A percentile compares a stretch with the other conserved stretches of the same genome.
Conservation (phyloP, 306 rosid species). For the Herpetospermum pedunculosum region DNA sequence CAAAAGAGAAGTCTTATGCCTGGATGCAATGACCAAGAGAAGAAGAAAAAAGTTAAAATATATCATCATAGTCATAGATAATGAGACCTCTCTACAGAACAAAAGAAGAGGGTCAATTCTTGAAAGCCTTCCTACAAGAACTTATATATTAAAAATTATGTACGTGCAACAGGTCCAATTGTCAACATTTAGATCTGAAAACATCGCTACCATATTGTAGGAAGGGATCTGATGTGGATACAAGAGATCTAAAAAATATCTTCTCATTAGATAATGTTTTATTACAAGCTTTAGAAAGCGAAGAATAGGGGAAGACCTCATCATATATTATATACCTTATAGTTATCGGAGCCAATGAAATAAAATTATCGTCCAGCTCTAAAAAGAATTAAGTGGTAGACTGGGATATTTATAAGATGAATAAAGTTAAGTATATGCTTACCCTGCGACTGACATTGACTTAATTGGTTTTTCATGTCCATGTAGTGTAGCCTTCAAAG, state of each 20-base stretch:
- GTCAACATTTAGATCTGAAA: background rate
- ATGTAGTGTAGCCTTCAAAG: slow-evolving; percentile 60
- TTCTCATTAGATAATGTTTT: background rate
- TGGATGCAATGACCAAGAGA: slow-evolving; percentile 24
- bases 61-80: background rate
- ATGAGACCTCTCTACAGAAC: background rate
- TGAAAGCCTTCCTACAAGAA: too few species aligned
- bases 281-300: too few species aligned
- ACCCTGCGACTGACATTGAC: slow-evolving; percentile 69
- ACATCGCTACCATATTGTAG: background rate
- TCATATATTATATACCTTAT: background rate
- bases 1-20: slow-evolving; percentile 69
- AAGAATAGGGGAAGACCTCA: too few species aligned
- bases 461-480: slow-evolving; percentile 74
- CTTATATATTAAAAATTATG: too few species aligned
- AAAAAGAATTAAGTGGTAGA: background rate
- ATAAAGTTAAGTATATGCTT: slow-evolving; percentile 9
- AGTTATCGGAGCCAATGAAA: background rate
- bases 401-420: background rate
- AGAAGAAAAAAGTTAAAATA: background rate
- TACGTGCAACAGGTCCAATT: background rate
- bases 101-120: background rate
- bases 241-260: background rate
- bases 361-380: background rate
- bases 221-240: background rate